These are phyloP conservation scores for Xylona heveae DNA, from an alignment of 495 filamentous ascomycete genomes.

Conservation along the genomic window DNA sequence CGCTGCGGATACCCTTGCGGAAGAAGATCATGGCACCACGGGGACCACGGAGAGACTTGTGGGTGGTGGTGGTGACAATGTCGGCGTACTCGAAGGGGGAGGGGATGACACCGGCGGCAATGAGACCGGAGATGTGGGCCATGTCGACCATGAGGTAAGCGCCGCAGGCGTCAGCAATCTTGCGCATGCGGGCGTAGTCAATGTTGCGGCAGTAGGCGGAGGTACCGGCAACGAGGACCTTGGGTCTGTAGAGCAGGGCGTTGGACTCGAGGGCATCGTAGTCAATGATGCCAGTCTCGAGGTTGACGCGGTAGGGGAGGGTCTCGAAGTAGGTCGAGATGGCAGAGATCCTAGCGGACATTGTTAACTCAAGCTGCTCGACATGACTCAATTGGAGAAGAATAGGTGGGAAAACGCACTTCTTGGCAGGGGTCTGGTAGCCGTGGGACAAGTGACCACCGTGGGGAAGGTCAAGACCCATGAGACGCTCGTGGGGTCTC, in stretches of 20 bases:
- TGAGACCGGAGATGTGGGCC: constrained; percentile 95
- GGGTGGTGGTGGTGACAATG: constrained; percentile 96
- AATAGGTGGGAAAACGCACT: constrained; percentile 31
- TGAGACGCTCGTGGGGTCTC: constrained; percentile 85
- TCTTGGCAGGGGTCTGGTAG: constrained; percentile 82
- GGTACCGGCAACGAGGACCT: constrained; percentile 88
- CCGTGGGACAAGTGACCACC: constrained; percentile 96
- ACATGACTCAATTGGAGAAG: no score
- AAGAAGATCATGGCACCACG: constrained; percentile 99
- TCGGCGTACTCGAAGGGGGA: constrained; percentile 88
- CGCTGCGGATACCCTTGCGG: constrained; percentile 80
- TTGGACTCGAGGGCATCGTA: constrained; percentile 86
- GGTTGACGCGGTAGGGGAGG: constrained; percentile 77
- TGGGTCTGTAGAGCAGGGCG: constrained; percentile 85
- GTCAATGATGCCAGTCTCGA: constrained; percentile 90
- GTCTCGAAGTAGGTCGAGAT: constrained; percentile 92
- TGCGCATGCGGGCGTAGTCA: constrained; percentile 89
- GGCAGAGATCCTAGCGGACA: constrained; percentile 51
- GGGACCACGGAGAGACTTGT: constrained; percentile 97
- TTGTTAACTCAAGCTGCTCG: no score
- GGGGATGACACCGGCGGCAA: constrained; percentile 83
- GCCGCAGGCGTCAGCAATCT: constrained; percentile 86
- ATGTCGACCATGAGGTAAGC: constrained; percentile 95
- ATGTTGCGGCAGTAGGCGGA: constrained; percentile 97
- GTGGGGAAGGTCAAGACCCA: constrained; percentile 95